Evolutionary conservation across 2,329 filamentous ascomycete genomes (phyloP), one percentile per base, ranked within the genome.

Genomic region (Lizonia empirigonia): DNA sequence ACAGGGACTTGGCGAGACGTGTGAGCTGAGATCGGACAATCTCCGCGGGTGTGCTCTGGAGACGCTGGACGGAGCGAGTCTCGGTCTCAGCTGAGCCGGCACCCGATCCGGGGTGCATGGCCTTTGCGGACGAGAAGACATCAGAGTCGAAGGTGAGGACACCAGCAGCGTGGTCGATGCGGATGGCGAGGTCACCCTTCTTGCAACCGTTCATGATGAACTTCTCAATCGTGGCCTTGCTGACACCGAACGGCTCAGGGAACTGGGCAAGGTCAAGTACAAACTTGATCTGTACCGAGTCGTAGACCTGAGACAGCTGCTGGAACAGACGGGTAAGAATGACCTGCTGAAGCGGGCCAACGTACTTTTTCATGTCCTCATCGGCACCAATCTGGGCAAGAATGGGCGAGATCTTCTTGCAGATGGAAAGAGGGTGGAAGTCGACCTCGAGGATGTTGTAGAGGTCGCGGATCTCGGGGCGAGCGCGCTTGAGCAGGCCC

Each of bases 201-300:
- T 99, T 99, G 84, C 96, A 97, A 59, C 94, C 94, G 76, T 99
- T 99, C 94, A 99, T 99, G 82, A 99, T 97, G 82, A 99, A 99
- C 80, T 97, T 99, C 82, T 99, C 94, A 62, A 99, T 95, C 56
- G 90, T 96, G 61, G 88, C 86, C 45, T 89, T 87, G 58, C 85
- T 89, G 62, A 97, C 91, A 77, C 97, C 89, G 84, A 95, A 97
- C 33, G 94, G 91, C 73, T 96, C 92, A 8, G 94, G 94, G 82
- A 99, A 99, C 70, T 94, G 85, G 57, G 94, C 94, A 46, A 99
- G 88, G 68, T 90, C 87, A 74, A 96, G 88, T 37, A 99, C 93
- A 67, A 97, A 97, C 66, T 85, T 84, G 55, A 99, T 84, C 74
- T 97, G 91, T 49, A 99, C 93, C 36, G 94, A 96, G 77, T 97